phyloP scores from a whole-genome alignment of 179 eudicot species.

The Actinidia chinensis region DNA sequence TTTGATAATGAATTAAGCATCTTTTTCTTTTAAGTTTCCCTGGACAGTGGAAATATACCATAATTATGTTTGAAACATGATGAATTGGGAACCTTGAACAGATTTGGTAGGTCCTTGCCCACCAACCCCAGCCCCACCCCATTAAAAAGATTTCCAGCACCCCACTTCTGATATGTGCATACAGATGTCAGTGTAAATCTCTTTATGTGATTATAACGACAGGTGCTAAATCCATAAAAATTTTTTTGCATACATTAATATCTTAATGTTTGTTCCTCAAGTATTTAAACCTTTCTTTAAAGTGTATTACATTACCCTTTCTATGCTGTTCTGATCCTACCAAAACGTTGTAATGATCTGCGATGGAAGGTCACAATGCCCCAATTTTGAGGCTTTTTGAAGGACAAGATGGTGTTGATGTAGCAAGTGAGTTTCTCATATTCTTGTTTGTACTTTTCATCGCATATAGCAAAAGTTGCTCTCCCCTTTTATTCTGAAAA shows the following conservation, averaged over 20 bases:
- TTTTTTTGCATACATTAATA: background rate
- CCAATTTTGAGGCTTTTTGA: constrained; percentile 90
- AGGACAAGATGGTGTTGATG: constrained; percentile 91
- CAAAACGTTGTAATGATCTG: constrained; percentile 86
- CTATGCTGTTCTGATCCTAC: constrained; percentile 83
- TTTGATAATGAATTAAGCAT: too few species aligned
- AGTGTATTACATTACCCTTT: constrained; percentile 87
- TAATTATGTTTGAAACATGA: too few species aligned
- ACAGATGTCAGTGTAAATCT: background rate
- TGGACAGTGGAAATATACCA: too few species aligned
- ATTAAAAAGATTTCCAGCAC: background rate
- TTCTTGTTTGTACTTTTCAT: background rate
- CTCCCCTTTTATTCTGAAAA: background rate
- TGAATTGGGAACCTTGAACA: too few species aligned
- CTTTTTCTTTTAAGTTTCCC: too few species aligned
- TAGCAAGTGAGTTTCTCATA: constrained; percentile 60
- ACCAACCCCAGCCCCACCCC: too few species aligned
- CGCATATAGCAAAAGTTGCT: background rate
- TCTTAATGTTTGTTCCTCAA: constrained; percentile 3
- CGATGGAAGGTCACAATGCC: constrained; percentile 95
- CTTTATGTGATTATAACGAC: background rate
- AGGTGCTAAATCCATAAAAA: background rate
- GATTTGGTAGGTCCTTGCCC: background rate
- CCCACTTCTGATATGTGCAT: background rate
- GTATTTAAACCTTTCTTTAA: constrained; percentile 22